Evolutionary conservation across 768 basidiomycete genomes (phyloP), one percentile per base, ranked within the genome.

Genomic region (Suillus luteus): DNA sequence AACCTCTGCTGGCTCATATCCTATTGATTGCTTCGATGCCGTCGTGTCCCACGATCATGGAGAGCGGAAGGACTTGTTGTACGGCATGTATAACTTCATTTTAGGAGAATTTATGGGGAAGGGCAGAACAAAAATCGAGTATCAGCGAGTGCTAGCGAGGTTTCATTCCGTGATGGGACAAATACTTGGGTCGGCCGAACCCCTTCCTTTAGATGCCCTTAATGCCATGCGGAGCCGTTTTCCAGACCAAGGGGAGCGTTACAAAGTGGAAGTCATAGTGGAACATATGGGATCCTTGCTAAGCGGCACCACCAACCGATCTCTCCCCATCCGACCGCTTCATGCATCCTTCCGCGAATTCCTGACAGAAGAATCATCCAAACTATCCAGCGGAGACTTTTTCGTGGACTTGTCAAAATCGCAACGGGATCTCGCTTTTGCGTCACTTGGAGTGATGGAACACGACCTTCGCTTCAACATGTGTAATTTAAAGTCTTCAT

Each of bases 391-490:
- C 51, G 52, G 43, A 22, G 37, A 62, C 6, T 72, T 67, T 57
- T 64, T 27, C 59, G 58, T 68, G 19, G 15, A 35, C 6, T 7
- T 35, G 33, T 6, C 33, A 8, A 35, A 35, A 6, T 6, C 6
- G 33, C 49, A 62, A 15, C 9, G 35, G 9, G 22, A 35, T 24
- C 43, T 67, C 15, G 64, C 64, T 11, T 22, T 49, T 35, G 62
- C 54, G 11, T 73, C 67, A 14, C 59, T 80, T 7, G 44, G 59
- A 3, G 61, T 72, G 14, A 74, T 79, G 78, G 64, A 72, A 5
- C 48, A 61, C 7, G 65, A 61, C 4, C 73, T 78, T 33, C 62
- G 65, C 57, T 79, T 80, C 68, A 77, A 79, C 59, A 77, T 80
- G 17, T 76, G 73, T 63, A 37, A 73, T 6, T 61, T 80, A 14